Base-by-base conservation (phyloP, 108 stramenopile species). In the Cyclotella choctawhatcheeana region DNA sequence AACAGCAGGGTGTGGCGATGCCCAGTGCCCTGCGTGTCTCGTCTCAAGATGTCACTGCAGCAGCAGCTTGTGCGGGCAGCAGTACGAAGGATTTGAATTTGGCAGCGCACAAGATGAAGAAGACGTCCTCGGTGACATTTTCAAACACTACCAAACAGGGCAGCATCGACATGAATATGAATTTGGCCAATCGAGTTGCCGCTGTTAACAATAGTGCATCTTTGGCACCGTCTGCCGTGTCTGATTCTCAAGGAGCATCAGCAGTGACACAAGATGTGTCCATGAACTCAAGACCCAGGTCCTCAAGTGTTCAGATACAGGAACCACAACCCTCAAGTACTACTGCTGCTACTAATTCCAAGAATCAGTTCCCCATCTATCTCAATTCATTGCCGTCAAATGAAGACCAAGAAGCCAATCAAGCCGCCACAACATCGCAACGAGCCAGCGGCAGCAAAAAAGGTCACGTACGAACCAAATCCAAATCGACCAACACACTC, bases 51-150 rank as follows among this genome's bases (percentile, higher is more conserved):
- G 18, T 10, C 18, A n/a, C 16, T 48, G 55, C 8, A 27, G 27
- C 1, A 13, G 55, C 8, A 18, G 27, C 14, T 13, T 10, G 30
- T 30, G 37, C 37, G 37, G 37, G 37, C n/a, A n/a, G n/a, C n/a
- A n/a, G n/a, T n/a, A n/a, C n/a, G n/a, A n/a, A n/a, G n/a, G n/a
- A n/a, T n/a, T n/a, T n/a, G n/a, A n/a, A n/a, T n/a, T n/a, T n/a
- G 12, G 37, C 37, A 6, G 6, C 37, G 37, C 12, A 6, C 8
- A 12, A 40, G 22, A 59, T 71, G 60, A 71, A 50, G 35, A 71
- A 71, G 70, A 59, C 50, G 60, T 25, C 70, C 0, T 71, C 70
- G 12, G 70, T 71, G 20, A 71, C 70, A 30, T 71, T 71, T 71
- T 60, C 58, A n/a, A 25, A 24, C 8, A 59, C n/a, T 31, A 71